Evolutionary conservation across 148 eudicot genomes (phyloP).

Genomic region (Fagopyrum homotropicum): DNA sequence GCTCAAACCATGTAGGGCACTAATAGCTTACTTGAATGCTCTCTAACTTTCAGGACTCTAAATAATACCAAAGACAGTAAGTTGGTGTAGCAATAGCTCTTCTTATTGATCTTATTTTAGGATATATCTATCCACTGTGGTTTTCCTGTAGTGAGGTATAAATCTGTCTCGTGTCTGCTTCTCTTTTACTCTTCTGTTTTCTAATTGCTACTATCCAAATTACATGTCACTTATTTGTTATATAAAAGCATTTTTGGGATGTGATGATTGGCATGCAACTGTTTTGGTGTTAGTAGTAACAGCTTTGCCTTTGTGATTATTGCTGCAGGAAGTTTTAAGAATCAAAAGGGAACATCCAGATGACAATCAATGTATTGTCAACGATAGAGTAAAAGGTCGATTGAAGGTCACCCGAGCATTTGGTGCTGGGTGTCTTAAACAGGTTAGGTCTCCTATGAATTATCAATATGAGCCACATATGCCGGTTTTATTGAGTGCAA

Average conservation of each 20-base stretch:
- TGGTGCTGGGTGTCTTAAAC: constrained; percentile 97
- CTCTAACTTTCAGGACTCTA: not conserved
- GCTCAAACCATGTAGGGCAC: not conserved
- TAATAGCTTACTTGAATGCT: not conserved
- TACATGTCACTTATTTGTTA: not conserved
- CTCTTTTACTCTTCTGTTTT: not conserved
- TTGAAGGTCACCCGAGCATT: constrained; percentile 97
- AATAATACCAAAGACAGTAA: not conserved
- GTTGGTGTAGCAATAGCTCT: not conserved
- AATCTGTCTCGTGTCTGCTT: not conserved
- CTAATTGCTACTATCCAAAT: not conserved
- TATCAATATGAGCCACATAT: not conserved
- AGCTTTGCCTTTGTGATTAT: not conserved
- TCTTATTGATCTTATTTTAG: not conserved
- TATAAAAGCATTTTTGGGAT: not conserved
- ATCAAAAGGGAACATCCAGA: constrained; percentile 96
- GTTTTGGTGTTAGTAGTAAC: not conserved
- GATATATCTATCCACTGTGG: not conserved
- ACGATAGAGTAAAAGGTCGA: constrained; percentile 98
- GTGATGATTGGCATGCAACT: not conserved
- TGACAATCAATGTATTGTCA: constrained; percentile 87
- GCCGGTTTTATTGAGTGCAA: not conserved
- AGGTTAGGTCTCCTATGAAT: constrained; percentile 37
- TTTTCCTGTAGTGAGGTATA: not conserved
- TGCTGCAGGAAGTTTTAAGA: constrained; percentile 73